Conservation (phyloP, 305 asterid species). For the Solanum hybrid region DNA sequence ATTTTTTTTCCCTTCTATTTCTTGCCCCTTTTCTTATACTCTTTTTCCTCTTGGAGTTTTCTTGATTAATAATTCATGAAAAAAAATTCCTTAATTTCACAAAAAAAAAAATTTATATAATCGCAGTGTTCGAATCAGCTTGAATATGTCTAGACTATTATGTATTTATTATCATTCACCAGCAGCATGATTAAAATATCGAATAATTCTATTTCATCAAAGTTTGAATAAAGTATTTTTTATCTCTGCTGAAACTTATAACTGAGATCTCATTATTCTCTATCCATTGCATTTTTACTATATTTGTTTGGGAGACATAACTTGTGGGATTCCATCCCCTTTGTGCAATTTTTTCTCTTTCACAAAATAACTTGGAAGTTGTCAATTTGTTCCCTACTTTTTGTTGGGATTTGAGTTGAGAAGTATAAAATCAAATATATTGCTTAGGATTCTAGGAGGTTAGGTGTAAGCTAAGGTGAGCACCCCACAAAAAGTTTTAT, state of each 20-base stretch:
- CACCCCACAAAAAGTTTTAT: background rate
- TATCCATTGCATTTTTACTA: background rate
- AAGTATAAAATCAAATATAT: background rate
- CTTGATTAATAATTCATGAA: background rate
- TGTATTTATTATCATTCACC: background rate
- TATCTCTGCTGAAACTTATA: background rate
- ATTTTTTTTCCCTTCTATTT: background rate
- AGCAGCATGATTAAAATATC: fast-evolving
- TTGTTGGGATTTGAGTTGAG: constrained; percentile 1
- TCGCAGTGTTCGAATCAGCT: fast-evolving
- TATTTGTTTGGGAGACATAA: background rate
- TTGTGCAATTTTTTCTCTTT: constrained; percentile 18
- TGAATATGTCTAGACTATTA: background rate
- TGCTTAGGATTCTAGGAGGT: background rate
- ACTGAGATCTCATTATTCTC: background rate
- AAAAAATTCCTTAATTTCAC: background rate
- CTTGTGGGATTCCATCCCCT: background rate
- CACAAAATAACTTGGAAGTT: background rate
- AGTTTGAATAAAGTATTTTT: fast-evolving
- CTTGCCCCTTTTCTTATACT: background rate
- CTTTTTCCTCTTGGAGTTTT: background rate
- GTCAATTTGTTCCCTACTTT: background rate
- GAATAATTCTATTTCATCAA: background rate
- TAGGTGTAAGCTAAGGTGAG: background rate
- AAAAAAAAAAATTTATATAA: background rate